phyloP scores from a whole-genome alignment of 2,329 filamentous ascomycete genomes.

The Rachicladosporium sp. region DNA sequence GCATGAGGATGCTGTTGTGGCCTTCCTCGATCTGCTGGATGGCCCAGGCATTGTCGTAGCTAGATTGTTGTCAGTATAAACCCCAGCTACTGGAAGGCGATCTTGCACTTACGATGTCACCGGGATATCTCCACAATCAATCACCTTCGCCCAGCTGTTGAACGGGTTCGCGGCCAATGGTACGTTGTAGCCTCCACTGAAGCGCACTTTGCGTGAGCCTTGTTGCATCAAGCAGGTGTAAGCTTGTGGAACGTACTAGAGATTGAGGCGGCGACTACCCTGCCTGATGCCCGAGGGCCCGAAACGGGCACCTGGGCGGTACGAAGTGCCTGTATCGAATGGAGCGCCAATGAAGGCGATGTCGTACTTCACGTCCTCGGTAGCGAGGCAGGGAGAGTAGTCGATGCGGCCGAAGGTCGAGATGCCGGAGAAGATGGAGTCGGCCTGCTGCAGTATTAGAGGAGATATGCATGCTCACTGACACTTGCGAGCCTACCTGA shows the following conservation, averaged over 20 bases:
- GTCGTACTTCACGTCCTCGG: conserved; percentile 59
- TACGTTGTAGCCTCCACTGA: conserved; percentile 76
- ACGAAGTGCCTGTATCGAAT: conserved; percentile 78
- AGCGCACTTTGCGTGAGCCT: conserved; percentile 39
- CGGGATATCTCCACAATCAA: conserved; percentile 76
- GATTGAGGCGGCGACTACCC: conserved; percentile 72
- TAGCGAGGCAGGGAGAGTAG: conserved; percentile 65
- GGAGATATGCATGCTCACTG: background rate
- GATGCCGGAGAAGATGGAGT: conserved; percentile 81
- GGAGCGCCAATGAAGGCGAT: conserved; percentile 79
- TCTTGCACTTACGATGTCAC: conserved; percentile 57
- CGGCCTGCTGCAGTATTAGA: conserved; percentile 42
- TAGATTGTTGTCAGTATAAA: conserved; percentile 33
- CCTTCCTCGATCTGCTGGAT: conserved; percentile 78
- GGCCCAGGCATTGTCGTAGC: conserved; percentile 72
- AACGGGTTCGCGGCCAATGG: conserved; percentile 70
- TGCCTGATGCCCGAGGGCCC: conserved; percentile 76
- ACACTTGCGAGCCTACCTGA: conserved; percentile 41
- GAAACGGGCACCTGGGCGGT: conserved; percentile 71
- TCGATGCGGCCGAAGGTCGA: conserved; percentile 71
- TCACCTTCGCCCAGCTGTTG: conserved; percentile 64
- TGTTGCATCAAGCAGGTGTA: conserved; percentile 17
- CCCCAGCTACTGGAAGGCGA: conserved; percentile 52
- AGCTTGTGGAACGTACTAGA: conserved; percentile 53
- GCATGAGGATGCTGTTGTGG: conserved; percentile 62